Base-by-base conservation (phyloP, 164 flowering plant genomes). In the Annona squamosa region DNA sequence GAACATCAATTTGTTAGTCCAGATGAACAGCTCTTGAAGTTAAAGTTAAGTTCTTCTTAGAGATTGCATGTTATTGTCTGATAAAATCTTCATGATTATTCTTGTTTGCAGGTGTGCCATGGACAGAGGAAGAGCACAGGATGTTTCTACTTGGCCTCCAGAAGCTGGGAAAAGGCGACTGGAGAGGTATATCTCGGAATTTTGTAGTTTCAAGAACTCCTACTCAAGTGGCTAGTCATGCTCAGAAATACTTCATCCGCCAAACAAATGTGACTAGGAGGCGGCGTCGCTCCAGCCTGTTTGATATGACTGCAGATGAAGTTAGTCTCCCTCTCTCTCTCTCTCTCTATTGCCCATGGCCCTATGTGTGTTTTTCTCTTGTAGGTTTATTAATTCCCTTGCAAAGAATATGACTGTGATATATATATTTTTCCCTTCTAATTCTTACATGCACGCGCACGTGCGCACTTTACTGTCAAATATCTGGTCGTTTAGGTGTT, bases 71-170 rank as follows among this genome's bases (percentile, higher is more conserved):
- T 12, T 3, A 12, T 66, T 44, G 16, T 65, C 45, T 6, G 56
- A n/a, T 62, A 57, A 46, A 65, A 26, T 19, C 37, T 10, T 5
- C 2, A 52, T 5, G 37, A 48, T 18, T 57, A 43, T 48, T 62
- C 52, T 74, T 19, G 71, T 80, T 41, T 77, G 65, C 85, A 91
- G 98, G 98, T 61, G 81, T 81, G 68, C 92, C 97, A 48, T 93
- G 98, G 98, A 93, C 95, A 42, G 97, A 93, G 74, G 98, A 91
- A 75, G 98, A 93, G 59, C 98, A 93, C 78, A 86, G 92, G 81
- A 84, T 93, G 93, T 93, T 93, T 84, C 79, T 93, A 46, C 84
- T 91, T 72, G 97, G 98, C 44, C 73, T 93, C 70, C 92, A 90
- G 80, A 93, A 93, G 87, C 92, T 93, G 44, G 97, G 98, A 4